These are phyloP conservation scores for Magnusiomyces suaveolens DNA, from an alignment of 1,139 yeast species.

Conservation along the genomic window DNA sequence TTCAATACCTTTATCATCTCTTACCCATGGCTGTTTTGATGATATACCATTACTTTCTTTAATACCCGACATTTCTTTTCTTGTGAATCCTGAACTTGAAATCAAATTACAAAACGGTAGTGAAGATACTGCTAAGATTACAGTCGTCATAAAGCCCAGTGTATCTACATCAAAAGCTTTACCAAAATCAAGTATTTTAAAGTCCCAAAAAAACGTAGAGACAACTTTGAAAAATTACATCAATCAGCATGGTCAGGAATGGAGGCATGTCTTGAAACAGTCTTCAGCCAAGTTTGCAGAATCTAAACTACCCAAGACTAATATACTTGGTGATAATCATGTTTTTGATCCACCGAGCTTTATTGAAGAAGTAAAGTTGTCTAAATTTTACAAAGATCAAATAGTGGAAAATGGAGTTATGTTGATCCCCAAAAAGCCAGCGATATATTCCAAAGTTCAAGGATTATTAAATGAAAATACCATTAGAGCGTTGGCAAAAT, in stretches of 20 bases:
- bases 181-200: not conserved
- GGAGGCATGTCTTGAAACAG: no score
- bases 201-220: not conserved
- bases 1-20: not conserved
- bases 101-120: not conserved
- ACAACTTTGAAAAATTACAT: not conserved
- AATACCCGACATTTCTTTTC: not conserved
- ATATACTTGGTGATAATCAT: no score
- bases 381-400: constrained; percentile 1
- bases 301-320: no score
- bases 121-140: not conserved
- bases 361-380: not conserved
- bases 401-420: not conserved
- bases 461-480: not conserved
- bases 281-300: not conserved
- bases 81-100: not conserved
- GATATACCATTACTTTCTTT: not conserved
- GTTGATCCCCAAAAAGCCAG: not conserved
- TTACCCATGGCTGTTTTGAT: not conserved
- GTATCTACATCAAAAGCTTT: not conserved
- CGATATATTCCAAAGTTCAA: not conserved
- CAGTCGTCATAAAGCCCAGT: not conserved
- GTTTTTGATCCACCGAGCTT: not conserved
- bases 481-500: constrained; percentile 8
- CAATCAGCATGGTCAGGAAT: not conserved